Percentiles rank a stretch among this genome's conserved stretches.
phyloP scores from a whole-genome alignment of 2,329 filamentous ascomycete genomes.

The Chalara sp. region DNA sequence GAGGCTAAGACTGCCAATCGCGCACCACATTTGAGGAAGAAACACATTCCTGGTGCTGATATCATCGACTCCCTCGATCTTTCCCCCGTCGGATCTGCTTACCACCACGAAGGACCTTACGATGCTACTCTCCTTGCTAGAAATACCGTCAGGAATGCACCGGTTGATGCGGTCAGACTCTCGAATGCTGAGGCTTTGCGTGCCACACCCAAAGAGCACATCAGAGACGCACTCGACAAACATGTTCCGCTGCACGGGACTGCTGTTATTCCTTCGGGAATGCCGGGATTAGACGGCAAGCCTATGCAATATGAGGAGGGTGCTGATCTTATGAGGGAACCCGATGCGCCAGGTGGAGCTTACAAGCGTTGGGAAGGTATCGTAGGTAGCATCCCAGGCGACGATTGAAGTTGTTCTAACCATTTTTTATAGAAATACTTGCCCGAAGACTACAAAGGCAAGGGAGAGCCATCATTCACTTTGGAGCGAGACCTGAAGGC shows the following conservation, averaged over 20 bases:
- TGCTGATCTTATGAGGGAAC: conserved; percentile 75
- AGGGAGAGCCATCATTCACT: conserved; percentile 70
- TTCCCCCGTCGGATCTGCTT: conserved; percentile 48
- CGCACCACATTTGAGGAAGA: conserved; percentile 58
- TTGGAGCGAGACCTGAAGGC: conserved; percentile 62
- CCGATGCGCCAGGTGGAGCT: conserved; percentile 59
- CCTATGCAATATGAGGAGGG: conserved; percentile 77
- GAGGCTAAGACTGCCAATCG: conserved; percentile 61
- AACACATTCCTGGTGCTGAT: conserved; percentile 62
- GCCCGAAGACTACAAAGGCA: conserved; percentile 73
- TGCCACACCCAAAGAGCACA: conserved; percentile 74
- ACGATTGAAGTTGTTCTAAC: neutral
- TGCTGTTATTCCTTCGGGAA: conserved; percentile 68
- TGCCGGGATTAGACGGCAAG: conserved; percentile 59
- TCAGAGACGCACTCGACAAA: conserved; percentile 63
- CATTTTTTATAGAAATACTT: conserved; percentile 52
- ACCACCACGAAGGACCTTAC: conserved; percentile 88
- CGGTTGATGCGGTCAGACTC: conserved; percentile 67
- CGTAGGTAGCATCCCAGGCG: conserved; percentile 43
- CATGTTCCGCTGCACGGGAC: conserved; percentile 79
- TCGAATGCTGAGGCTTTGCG: conserved; percentile 71
- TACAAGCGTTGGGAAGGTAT: conserved; percentile 71
- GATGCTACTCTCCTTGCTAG: conserved; percentile 73
- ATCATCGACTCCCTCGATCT: conserved; percentile 74
- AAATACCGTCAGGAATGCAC: conserved; percentile 61